phyloP scores from a whole-genome alignment of 331 rosid genomes.

The Ulmus americana region DNA sequence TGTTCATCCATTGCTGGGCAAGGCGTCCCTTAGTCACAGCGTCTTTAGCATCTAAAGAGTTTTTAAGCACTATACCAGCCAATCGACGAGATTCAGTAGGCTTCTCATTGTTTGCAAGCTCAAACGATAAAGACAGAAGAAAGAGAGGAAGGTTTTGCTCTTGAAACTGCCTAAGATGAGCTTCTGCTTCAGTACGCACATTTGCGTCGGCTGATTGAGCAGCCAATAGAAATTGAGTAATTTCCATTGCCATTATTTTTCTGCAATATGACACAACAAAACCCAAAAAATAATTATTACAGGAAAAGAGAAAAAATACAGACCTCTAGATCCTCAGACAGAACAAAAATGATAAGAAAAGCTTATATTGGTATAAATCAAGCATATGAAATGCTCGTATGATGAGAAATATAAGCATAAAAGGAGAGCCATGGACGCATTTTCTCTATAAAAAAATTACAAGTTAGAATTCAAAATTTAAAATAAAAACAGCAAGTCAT shows the following conservation, averaged over 20 bases:
- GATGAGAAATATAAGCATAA: no score
- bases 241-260: constrained; percentile 33
- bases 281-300: no score
- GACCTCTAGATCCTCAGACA: no score
- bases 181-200: constrained; percentile 37
- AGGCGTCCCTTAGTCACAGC: constrained; percentile 28
- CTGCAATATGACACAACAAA: background rate
- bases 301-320: no score
- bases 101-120: constrained; percentile 38
- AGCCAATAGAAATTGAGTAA: constrained; percentile 37
- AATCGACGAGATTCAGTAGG: constrained; percentile 37
- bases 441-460: no score
- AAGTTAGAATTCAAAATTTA: no score
- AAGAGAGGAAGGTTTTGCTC: constrained; percentile 39
- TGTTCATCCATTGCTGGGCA: constrained; percentile 32
- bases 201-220: constrained; percentile 43
- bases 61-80: constrained; percentile 43
- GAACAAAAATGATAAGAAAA: no score
- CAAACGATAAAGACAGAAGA: constrained; percentile 34
- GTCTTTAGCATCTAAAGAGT: constrained; percentile 42
- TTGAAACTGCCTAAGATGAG: constrained; percentile 31
- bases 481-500: no score
- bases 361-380: no score
- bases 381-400: no score
- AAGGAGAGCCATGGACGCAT: no score